Evolutionary conservation across 2,329 filamentous ascomycete genomes (phyloP), one percentile per base, ranked within the genome.

Genomic region (Monilinia aucupariae): DNA sequence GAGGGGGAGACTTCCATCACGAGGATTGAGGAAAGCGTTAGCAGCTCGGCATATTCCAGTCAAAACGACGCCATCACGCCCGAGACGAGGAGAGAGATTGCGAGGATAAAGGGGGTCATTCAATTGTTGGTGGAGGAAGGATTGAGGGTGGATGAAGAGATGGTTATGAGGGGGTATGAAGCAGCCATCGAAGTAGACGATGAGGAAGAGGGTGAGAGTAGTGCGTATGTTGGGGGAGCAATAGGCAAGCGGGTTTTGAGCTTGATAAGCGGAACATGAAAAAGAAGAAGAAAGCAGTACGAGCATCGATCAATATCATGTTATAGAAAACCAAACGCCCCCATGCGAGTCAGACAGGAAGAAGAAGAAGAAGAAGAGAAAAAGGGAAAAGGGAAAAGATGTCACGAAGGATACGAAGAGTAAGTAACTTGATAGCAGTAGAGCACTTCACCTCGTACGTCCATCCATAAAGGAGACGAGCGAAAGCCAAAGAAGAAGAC

Each of bases 141-240:
- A 0, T 78, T 94, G 50, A 85, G 87, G 64, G 91, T 99, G 34
- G 94, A 97, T 70, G 93, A 97, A 77, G 91, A 94, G 50, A 92
- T 86, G 74, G 89, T 97, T 27, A 88, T 86, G 70, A 85, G 81
- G 71, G 91, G 89, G 0, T 99, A 97, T 73, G 85, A 89, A 60
- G 89, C 89, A 66, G 90, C 90, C 37, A 79, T 96, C 2, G 90
- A 96, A 71, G 79, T 93, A 72, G 80, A 86, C 58, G 79, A 84
- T 65, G 82, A 84, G 20, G 79, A 81, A 1, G 79, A 80, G 20
- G 78, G 77, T 13, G 76, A 82, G 25, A 85, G 85, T 32, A 83
- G 82, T 67, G 74, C 85, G 49, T 87, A 85, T 71, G 71, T 88
- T 1, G 85, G 69, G 82, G 85, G 22, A 76, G 78, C 69, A 34